A percentile compares a stretch with the other conserved stretches of the same genome.
Evolutionary conservation across 305 asterid species (phyloP).

Genomic region (Andrographis paniculata): DNA sequence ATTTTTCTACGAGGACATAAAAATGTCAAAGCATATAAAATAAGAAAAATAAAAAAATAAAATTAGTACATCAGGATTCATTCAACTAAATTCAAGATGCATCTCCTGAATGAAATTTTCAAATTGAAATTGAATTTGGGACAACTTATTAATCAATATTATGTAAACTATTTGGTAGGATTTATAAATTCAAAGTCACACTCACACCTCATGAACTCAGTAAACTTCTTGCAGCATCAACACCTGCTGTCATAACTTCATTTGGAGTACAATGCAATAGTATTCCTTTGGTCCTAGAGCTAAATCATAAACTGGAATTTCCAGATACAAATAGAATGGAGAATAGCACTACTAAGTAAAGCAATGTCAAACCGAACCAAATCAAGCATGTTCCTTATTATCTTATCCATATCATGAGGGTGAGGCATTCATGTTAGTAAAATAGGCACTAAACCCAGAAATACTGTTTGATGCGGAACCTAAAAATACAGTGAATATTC

Average conservation of each 20-base stretch:
- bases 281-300: neutral
- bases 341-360: no score
- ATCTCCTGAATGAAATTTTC: neutral
- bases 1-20: slow-evolving; percentile 41
- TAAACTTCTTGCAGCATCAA: slow-evolving; percentile 1
- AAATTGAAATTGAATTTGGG: neutral
- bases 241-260: neutral
- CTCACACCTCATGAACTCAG: neutral
- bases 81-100: slow-evolving; percentile 7
- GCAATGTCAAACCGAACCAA: neutral
- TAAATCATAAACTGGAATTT: no score
- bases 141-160: no score
- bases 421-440: no score
- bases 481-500: no score
- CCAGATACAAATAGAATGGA: neutral
- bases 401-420: slow-evolving; percentile 9
- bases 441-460: no score
- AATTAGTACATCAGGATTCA: slow-evolving; percentile 7
- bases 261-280: neutral
- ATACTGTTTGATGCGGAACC: no score
- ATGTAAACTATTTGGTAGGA: no score
- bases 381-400: neutral
- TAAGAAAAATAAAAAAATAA: no score
- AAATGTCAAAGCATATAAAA: slow-evolving; percentile 6
- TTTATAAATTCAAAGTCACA: neutral